Evolutionary conservation across 2,329 filamentous ascomycete genomes (phyloP).

Genomic region (Phyllosticta ampelicida): DNA sequence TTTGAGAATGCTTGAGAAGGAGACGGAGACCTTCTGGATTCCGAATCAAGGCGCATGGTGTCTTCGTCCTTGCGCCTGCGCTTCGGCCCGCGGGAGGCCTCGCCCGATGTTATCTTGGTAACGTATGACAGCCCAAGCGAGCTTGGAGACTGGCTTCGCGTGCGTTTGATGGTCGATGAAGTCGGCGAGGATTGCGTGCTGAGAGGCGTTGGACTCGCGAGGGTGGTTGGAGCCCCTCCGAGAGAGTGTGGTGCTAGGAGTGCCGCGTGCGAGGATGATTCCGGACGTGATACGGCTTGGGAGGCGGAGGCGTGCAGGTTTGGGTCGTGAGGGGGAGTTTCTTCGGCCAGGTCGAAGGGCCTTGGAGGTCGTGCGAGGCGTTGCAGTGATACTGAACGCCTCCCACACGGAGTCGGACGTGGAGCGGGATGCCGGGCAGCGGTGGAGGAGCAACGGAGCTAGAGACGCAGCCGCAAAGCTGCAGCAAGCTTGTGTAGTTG

Average conservation of each 20-base stretch:
- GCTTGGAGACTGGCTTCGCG: slow-evolving; percentile 22
- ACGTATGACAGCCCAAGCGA: slow-evolving; percentile 16
- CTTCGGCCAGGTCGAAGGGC: slow-evolving; percentile 61
- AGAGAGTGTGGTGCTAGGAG: slow-evolving; percentile 23
- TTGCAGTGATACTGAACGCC: slow-evolving; percentile 3
- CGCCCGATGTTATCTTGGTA: slow-evolving; percentile 17
- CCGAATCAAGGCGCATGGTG: slow-evolving; percentile 34
- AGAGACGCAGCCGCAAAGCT: not conserved
- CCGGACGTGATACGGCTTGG: slow-evolving; percentile 48
- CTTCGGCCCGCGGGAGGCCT: slow-evolving; percentile 29
- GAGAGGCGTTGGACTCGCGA: slow-evolving; percentile 14
- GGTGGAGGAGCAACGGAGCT: not conserved
- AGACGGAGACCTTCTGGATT: slow-evolving; percentile 29
- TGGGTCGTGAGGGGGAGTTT: slow-evolving; percentile 44
- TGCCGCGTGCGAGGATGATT: slow-evolving; percentile 34
- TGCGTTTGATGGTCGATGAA: slow-evolving; percentile 19
- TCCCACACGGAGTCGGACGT: not conserved
- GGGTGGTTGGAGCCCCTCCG: slow-evolving; percentile 14
- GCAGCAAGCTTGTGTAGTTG: not conserved
- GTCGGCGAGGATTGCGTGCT: slow-evolving; percentile 12
- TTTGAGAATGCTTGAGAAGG: slow-evolving; percentile 28
- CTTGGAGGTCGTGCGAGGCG: slow-evolving; percentile 23
- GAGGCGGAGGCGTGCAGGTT: slow-evolving; percentile 58
- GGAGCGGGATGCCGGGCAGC: not conserved
- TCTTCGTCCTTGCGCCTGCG: slow-evolving; percentile 31